Evolutionary conservation across 192 early-diverging fungal species (phyloP), one percentile per base, ranked within the genome.

Genomic region (Backusella macrospora): DNA sequence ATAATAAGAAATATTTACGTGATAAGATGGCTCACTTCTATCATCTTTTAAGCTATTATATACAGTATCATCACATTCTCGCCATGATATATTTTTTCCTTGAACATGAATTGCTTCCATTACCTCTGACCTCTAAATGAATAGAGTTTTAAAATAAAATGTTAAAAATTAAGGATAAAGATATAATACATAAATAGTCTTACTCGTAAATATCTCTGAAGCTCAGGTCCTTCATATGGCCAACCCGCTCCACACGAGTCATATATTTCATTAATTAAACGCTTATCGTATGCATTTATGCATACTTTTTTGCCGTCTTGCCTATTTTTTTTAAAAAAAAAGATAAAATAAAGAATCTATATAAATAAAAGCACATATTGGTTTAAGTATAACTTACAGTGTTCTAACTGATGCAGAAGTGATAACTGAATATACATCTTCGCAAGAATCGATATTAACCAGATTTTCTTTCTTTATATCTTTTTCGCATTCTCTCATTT

Each of bases 41-140:
- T 92, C 92, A 29, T 52, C 65, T 23, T 49, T 29, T 43, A 95
- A 75, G 1, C 68, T 83, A 5, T 18, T 15, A 29, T 65, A 48
- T 18, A 94, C 92, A 21, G 43, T 63, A 1, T 48, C 43, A 75
- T 76, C 79, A 76, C 94, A 95, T 68, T 95, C 94, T 1, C 64
- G 49, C 92, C 93, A 95, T 6, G 70, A 81, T 10, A 59, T 48
- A 23, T 40, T 43, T 40, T 81, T 71, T 12, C 48, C 63, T 16
- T 70, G 62, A 2, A 84, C 89, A 82, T 94, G 88, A 43, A 94
- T 78, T 0, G 87, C 88, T 5, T 18, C 26, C 55, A 81, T 64
- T n/a, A 92, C 82, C 12, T 86, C 87, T 13, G 63, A n/a, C 65
- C 73, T 64, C 85, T 90, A 80, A 14, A 34, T 39, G 10, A 14